Evolutionary conservation across 345 rosid species (phyloP).

Genomic region (Jatropha curcas): DNA sequence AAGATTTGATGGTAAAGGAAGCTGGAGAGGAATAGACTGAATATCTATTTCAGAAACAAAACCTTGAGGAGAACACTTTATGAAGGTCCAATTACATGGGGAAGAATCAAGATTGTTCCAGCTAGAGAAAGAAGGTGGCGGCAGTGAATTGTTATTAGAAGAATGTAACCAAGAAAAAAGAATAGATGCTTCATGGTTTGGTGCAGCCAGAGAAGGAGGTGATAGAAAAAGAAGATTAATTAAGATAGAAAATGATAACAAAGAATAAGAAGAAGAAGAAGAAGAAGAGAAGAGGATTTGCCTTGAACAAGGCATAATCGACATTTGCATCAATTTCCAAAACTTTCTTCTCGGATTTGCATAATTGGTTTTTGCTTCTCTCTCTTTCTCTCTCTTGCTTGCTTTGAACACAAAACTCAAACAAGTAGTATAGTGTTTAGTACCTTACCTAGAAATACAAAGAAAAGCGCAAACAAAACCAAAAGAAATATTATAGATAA

Average conservation of each 20-base stretch:
- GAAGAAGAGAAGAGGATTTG: conserved; percentile 33
- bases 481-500: not conserved
- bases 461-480: conserved; percentile 16
- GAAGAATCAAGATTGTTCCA: conserved; percentile 65
- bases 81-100: conserved; percentile 85
- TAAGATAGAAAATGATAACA: conserved; percentile 30
- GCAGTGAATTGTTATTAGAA: conserved; percentile 28
- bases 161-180: conserved; percentile 73
- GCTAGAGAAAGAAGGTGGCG: conserved; percentile 44
- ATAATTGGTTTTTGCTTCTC: conserved; percentile 52
- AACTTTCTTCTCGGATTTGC: conserved; percentile 64
- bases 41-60: conserved; percentile 67
- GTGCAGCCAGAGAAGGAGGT: conserved; percentile 21
- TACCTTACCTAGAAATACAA: conserved; percentile 18
- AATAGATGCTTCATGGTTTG: conserved; percentile 54
- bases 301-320: conserved; percentile 56
- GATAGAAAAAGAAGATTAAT: conserved; percentile 13
- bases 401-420: conserved; percentile 52
- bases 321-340: conserved; percentile 82
- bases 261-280: conserved; percentile 25
- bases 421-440: not conserved
- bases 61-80: conserved; percentile 65
- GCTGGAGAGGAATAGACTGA: conserved; percentile 52
- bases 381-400: conserved; percentile 39
- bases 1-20: conserved; percentile 57